Evolutionary conservation across 2,329 filamentous ascomycete genomes (phyloP).

Genomic region (Diaporthe eres): DNA sequence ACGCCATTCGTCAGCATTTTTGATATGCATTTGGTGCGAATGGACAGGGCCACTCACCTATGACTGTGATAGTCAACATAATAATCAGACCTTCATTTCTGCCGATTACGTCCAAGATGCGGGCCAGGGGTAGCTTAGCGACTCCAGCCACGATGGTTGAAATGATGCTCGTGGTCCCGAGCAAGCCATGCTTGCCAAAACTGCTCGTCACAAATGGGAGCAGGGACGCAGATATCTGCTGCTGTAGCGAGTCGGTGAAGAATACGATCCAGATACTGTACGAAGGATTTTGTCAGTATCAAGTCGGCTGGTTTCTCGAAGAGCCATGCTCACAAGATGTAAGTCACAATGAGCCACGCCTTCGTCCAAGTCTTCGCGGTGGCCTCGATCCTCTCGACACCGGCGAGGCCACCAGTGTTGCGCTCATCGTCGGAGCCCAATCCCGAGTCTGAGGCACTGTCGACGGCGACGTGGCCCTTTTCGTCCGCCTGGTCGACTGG

Average conservation of each 20-base stretch:
- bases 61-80: conserved; percentile 23
- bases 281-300: background rate
- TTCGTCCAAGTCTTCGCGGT: conserved; percentile 60
- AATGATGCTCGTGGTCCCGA: conserved; percentile 33
- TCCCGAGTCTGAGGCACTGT: conserved; percentile 5
- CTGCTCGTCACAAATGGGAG: conserved; percentile 30
- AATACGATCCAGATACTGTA: conserved; percentile 29
- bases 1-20: background rate
- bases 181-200: conserved; percentile 27
- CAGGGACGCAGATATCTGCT: conserved; percentile 26
- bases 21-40: rapidly evolving
- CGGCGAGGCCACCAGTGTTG: conserved; percentile 53
- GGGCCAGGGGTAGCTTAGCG: conserved; percentile 24
- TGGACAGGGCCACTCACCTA: background rate
- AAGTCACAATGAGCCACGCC: conserved; percentile 58
- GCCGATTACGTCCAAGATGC: conserved; percentile 31
- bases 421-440: background rate
- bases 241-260: conserved; percentile 37
- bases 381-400: conserved; percentile 64
- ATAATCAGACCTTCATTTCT: conserved; percentile 26
- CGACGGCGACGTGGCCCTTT: conserved; percentile 3
- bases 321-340: conserved; percentile 54
- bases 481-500: background rate
- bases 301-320: too few relatives aligned
- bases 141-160: conserved; percentile 30